These are phyloP conservation scores for Neopestalotiopsis clavispora DNA, from an alignment of 2,329 filamentous ascomycete species.

Conservation along the genomic window DNA sequence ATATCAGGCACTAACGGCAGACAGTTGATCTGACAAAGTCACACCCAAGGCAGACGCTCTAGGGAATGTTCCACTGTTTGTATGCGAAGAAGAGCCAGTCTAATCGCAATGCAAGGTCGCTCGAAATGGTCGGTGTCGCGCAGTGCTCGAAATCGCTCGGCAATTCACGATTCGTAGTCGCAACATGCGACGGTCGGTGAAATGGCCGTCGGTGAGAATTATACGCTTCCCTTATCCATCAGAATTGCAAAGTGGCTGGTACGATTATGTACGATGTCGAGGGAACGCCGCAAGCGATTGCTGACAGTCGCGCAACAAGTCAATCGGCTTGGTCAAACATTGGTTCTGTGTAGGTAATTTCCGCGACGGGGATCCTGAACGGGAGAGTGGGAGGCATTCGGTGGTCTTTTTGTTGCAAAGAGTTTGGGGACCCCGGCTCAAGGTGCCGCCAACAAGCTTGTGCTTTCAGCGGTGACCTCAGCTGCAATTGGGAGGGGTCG, in stretches of 20 bases:
- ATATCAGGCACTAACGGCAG: background rate
- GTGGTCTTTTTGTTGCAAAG: background rate
- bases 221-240: background rate
- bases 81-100: background rate
- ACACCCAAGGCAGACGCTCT: no score
- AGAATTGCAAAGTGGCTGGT: background rate
- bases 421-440: background rate
- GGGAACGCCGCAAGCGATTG: background rate
- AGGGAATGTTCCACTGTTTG: background rate
- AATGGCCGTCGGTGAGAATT: background rate
- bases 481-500: background rate
- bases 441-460: background rate
- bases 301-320: background rate
- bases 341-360: background rate
- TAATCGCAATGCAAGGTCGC: background rate
- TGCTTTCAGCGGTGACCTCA: background rate
- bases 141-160: background rate
- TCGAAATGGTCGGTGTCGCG: background rate
- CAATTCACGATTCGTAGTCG: background rate
- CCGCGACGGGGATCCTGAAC: background rate
- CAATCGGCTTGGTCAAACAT: background rate
- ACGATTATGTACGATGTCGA: background rate
- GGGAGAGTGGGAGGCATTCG: background rate
- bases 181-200: background rate
- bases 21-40: no score